Evolutionary conservation across 192 early-diverging fungal species (phyloP).

Genomic region (Podila minutissima): DNA sequence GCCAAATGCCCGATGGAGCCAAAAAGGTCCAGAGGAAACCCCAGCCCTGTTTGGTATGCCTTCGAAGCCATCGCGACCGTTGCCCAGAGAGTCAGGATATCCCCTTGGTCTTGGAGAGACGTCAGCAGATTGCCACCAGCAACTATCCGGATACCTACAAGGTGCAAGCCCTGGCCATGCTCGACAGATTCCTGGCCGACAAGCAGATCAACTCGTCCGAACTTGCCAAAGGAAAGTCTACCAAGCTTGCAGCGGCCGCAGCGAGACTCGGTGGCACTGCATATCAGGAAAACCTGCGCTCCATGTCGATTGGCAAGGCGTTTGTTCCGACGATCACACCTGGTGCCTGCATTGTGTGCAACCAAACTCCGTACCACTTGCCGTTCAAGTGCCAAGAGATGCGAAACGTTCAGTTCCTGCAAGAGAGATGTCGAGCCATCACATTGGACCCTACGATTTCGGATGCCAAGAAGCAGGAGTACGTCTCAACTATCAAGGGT

Average conservation of each 20-base stretch:
- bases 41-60: conserved; percentile 38
- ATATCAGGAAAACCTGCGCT: conserved; percentile 43
- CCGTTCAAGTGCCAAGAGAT: conserved; percentile 45
- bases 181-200: conserved; percentile 38
- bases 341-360: conserved; percentile 47
- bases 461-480: conserved; percentile 46
- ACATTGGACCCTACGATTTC: conserved; percentile 46
- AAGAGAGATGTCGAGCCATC: conserved; percentile 41
- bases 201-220: conserved; percentile 41
- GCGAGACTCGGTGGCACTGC: conserved; percentile 38
- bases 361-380: conserved; percentile 38
- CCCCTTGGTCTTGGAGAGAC: conserved; percentile 41
- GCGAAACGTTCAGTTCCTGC: conserved; percentile 39
- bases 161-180: conserved; percentile 18
- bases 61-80: conserved; percentile 37
- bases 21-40: conserved; percentile 28
- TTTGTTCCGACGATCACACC: conserved; percentile 49
- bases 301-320: conserved; percentile 48
- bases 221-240: conserved; percentile 26
- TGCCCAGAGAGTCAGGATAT: conserved; percentile 52
- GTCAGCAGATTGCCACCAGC: conserved; percentile 50
- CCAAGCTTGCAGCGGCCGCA: conserved; percentile 36
- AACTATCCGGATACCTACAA: conserved; percentile 47
- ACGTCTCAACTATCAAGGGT: conserved; percentile 38
- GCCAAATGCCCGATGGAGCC: neutral